A percentile compares a stretch with the other conserved stretches of the same genome.
These are phyloP conservation scores for Globisporangium carolinianum DNA, from an alignment of 352 stramenopile species.

Conservation along the genomic window DNA sequence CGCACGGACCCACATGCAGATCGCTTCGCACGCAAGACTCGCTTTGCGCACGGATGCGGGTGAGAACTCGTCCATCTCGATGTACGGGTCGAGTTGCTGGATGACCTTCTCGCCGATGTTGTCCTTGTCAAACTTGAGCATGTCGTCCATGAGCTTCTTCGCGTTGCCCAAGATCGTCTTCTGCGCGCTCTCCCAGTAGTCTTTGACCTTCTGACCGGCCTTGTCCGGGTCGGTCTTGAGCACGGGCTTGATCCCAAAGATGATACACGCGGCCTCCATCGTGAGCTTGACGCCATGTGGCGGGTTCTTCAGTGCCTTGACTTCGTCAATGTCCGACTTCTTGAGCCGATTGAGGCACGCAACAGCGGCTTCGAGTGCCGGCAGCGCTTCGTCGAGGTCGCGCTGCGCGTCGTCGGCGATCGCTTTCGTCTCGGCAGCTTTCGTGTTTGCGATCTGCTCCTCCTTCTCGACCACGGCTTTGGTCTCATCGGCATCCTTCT, in stretches of 20 bases:
- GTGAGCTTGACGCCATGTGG: conserved; percentile 83
- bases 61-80: conserved; percentile 89
- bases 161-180: conserved; percentile 83
- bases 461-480: conserved; percentile 89
- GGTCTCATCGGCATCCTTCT: conserved; percentile 88
- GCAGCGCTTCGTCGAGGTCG: conserved; percentile 90
- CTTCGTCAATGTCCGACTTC: conserved; percentile 93
- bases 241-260: conserved; percentile 91
- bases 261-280: conserved; percentile 91
- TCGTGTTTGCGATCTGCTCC: conserved; percentile 88
- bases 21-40: conserved; percentile 88
- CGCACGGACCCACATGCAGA: conserved; percentile 92
- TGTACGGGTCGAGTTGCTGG: conserved; percentile 84
- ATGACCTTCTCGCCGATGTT: conserved; percentile 87
- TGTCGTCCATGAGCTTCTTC: conserved; percentile 88
- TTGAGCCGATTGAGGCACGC: conserved; percentile 90
- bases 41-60: conserved; percentile 85
- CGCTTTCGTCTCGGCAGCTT: conserved; percentile 88
- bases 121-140: conserved; percentile 88
- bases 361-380: conserved; percentile 87
- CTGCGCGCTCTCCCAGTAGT: conserved; percentile 87
- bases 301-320: conserved; percentile 86
- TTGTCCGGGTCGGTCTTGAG: conserved; percentile 89
- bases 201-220: conserved; percentile 85
- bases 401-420: conserved; percentile 90